These are phyloP conservation scores for Colletotrichum eleusines DNA, from an alignment of 2,329 filamentous ascomycete species.

Conservation along the genomic window DNA sequence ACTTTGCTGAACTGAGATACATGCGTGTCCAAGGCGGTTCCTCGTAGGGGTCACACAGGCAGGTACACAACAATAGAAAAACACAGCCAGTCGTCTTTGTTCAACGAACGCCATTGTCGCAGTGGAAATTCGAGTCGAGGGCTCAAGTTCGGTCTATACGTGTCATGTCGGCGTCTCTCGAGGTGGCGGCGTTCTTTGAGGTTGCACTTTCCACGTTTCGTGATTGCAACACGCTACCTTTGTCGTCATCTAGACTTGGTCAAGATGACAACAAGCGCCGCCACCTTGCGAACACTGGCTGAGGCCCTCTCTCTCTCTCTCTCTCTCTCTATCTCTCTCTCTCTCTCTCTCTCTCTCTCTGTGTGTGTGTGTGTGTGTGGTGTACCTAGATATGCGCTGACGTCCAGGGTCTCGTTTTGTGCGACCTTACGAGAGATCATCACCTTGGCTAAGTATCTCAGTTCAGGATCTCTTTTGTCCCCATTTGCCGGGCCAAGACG, in stretches of 20 bases:
- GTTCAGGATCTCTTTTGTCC: conserved; percentile 1
- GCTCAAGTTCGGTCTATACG: not conserved
- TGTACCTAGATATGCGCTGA: no score
- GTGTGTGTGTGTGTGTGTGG: not conserved
- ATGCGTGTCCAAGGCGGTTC: not conserved
- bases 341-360: no score
- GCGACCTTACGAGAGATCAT: not conserved
- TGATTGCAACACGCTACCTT: not conserved
- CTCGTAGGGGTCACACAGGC: not conserved
- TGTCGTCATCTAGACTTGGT: conserved; percentile 2
- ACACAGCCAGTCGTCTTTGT: not conserved
- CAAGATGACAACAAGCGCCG: conserved; percentile 7
- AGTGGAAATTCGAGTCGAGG: not conserved
- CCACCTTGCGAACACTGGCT: conserved; percentile 13
- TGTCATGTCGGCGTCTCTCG: not conserved
- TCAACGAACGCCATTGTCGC: not conserved
- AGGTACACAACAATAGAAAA: not conserved
- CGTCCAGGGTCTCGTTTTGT: not conserved
- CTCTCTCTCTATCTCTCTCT: no score
- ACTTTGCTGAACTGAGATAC: no score
- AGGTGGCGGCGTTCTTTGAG: not conserved
- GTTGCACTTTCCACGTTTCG: not conserved
- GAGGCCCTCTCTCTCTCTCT: no score
- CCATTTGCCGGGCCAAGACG: conserved; percentile 6
- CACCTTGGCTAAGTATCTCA: not conserved